phyloP scores from a whole-genome alignment of 2,329 filamentous ascomycete genomes.

The Aspergillus hortae region DNA sequence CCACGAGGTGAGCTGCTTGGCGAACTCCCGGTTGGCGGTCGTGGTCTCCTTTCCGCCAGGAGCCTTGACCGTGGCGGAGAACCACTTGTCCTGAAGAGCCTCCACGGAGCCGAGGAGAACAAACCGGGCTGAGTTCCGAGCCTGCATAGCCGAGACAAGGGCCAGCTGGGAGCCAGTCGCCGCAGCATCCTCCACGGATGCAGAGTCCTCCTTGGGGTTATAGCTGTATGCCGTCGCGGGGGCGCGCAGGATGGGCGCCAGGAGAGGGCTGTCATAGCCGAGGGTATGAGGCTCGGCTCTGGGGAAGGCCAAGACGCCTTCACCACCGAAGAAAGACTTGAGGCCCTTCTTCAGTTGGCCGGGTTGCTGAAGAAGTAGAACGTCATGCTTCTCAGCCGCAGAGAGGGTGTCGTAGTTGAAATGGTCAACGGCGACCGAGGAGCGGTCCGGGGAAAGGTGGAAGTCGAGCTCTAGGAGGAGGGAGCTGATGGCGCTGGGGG shows the following conservation, averaged over 20 bases:
- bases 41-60: slow-evolving; percentile 54
- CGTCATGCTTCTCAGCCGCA: slow-evolving; percentile 80
- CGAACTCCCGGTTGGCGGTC: slow-evolving; percentile 80
- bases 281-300: slow-evolving; percentile 76
- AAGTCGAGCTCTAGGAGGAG: slow-evolving; percentile 88
- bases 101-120: slow-evolving; percentile 82
- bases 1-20: slow-evolving; percentile 84
- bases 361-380: slow-evolving; percentile 73
- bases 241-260: slow-evolving; percentile 78
- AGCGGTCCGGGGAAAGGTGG: slow-evolving; percentile 78
- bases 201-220: slow-evolving; percentile 81
- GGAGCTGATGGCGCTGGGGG: slow-evolving; percentile 69
- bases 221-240: slow-evolving; percentile 87
- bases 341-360: slow-evolving; percentile 62
- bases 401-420: slow-evolving; percentile 84
- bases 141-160: slow-evolving; percentile 82
- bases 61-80: slow-evolving; percentile 70
- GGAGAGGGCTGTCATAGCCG: slow-evolving; percentile 68
- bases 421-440: slow-evolving; percentile 84
- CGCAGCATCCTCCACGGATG: slow-evolving; percentile 74
- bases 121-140: slow-evolving; percentile 87
- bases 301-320: slow-evolving; percentile 74
- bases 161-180: slow-evolving; percentile 79
- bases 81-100: slow-evolving; percentile 84
- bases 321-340: slow-evolving; percentile 72